A percentile compares a stretch with the other conserved stretches of the same genome.
Evolutionary conservation across 768 basidiomycete species (phyloP).

Genomic region (Leucosporidium creatinivorum): DNA sequence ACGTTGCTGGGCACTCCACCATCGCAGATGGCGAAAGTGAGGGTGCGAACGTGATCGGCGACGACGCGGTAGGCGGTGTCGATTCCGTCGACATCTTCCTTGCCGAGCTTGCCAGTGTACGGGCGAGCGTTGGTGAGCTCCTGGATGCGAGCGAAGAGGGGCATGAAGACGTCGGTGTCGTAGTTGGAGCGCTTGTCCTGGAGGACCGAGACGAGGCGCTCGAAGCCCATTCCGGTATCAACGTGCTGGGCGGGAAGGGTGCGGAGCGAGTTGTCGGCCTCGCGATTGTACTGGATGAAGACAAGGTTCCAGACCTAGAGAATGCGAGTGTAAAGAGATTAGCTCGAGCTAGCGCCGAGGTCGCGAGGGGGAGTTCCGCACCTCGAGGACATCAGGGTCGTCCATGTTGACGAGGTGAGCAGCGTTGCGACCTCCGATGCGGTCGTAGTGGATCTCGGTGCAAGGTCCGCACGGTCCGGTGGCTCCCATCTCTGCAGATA

Average conservation of each 20-base stretch:
- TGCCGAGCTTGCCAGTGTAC: conserved; percentile 84
- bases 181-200: conserved; percentile 92
- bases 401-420: conserved; percentile 88
- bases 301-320: conserved; percentile 94
- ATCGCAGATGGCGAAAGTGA: conserved; percentile 92
- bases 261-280: conserved; percentile 72
- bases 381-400: conserved; percentile 87
- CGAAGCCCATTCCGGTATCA: conserved; percentile 99
- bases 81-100: conserved; percentile 88
- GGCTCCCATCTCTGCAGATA: conserved; percentile 80
- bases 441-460: conserved; percentile 94
- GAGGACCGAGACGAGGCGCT: conserved; percentile 86
- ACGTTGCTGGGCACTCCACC: conserved; percentile 95
- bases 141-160: conserved; percentile 78
- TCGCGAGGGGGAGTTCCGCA: background rate
- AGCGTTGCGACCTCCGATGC: conserved; percentile 95
- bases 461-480: conserved; percentile 98
- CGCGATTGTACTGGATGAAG: conserved; percentile 97
- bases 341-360: background rate
- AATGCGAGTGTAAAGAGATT: conserved; percentile 9
- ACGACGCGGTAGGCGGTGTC: conserved; percentile 97
- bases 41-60: conserved; percentile 89
- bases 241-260: conserved; percentile 85
- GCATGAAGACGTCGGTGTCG: conserved; percentile 90
- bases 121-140: conserved; percentile 79